Conservation (phyloP, 2,329 filamentous ascomycete genomes). For the Tolypocladium sp. region DNA sequence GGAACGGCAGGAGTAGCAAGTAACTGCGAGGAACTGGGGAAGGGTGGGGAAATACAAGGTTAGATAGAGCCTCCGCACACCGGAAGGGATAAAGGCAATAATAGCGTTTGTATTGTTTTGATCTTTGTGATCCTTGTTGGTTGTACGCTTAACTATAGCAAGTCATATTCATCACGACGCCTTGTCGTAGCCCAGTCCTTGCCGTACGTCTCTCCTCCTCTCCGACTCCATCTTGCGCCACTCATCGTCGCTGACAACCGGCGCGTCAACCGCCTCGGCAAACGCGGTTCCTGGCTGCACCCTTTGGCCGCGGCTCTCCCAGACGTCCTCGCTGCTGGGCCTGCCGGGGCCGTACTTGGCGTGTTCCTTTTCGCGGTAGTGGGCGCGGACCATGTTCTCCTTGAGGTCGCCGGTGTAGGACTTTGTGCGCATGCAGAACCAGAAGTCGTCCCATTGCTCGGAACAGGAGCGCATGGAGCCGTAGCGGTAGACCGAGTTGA, state of each 20-base stretch:
- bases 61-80: no score
- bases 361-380: slow-evolving; percentile 57
- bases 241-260: slow-evolving; percentile 31
- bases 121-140: no score
- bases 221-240: slow-evolving; percentile 25
- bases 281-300: slow-evolving; percentile 42
- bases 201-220: slow-evolving; percentile 24
- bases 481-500: slow-evolving; percentile 83
- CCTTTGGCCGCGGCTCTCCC: slow-evolving; percentile 62
- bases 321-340: slow-evolving; percentile 82
- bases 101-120: no score
- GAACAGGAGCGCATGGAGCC: slow-evolving; percentile 68
- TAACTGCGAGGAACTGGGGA: no score
- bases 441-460: slow-evolving; percentile 88
- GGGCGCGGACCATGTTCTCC: slow-evolving; percentile 52
- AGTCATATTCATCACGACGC: slow-evolving; percentile 2
- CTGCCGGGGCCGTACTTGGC: slow-evolving; percentile 53
- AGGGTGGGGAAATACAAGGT: no score
- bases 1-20: no score
- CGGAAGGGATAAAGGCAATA: no score
- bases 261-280: slow-evolving; percentile 25
- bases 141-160: background rate
- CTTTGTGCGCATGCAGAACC: slow-evolving; percentile 91
- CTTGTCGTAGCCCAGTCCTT: slow-evolving; percentile 19
- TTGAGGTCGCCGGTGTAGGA: slow-evolving; percentile 50